These are phyloP conservation scores for Aureobasidium sp. DNA, from an alignment of 2,329 filamentous ascomycete species.

Conservation along the genomic window DNA sequence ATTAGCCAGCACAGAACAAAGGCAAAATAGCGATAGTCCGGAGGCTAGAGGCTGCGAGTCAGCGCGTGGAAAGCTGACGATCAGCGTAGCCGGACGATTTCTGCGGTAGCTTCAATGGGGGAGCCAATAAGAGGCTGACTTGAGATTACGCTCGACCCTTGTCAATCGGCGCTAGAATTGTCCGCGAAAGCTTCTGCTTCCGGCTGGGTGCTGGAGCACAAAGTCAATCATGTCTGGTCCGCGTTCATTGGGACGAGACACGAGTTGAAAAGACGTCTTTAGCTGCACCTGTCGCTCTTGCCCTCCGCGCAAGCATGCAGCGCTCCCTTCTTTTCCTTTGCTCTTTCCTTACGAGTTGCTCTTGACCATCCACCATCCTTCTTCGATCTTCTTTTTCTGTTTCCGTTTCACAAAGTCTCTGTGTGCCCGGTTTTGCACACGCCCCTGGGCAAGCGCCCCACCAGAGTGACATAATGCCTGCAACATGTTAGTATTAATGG, in stretches of 20 bases:
- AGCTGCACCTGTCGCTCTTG: slow-evolving; percentile 7
- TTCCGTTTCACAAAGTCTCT: neutral
- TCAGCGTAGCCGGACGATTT: neutral
- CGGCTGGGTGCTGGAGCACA: slow-evolving; percentile 1
- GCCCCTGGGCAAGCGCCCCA: slow-evolving; percentile 1
- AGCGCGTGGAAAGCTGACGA: slow-evolving; percentile 2
- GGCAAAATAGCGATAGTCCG: slow-evolving; percentile 1
- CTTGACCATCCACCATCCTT: neutral
- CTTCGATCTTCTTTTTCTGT: neutral
- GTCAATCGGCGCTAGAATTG: slow-evolving; percentile 6
- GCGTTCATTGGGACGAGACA: neutral
- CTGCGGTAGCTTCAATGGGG: neutral
- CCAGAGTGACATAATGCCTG: slow-evolving; percentile 11
- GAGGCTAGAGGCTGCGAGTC: slow-evolving; percentile 1
- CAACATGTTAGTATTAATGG: slow-evolving; percentile 12
- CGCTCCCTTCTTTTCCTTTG: neutral
- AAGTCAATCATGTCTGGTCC: slow-evolving; percentile 4
- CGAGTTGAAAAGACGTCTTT: slow-evolving; percentile 7
- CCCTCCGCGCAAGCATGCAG: neutral
- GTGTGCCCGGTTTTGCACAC: neutral
- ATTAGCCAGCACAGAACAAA: neutral
- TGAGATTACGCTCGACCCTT: neutral
- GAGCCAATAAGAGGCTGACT: neutral
- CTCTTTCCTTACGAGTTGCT: neutral
- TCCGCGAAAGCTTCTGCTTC: slow-evolving; percentile 1